Base-by-base conservation (phyloP, 108 stramenopile genomes). In the Skeletonema potamos region DNA sequence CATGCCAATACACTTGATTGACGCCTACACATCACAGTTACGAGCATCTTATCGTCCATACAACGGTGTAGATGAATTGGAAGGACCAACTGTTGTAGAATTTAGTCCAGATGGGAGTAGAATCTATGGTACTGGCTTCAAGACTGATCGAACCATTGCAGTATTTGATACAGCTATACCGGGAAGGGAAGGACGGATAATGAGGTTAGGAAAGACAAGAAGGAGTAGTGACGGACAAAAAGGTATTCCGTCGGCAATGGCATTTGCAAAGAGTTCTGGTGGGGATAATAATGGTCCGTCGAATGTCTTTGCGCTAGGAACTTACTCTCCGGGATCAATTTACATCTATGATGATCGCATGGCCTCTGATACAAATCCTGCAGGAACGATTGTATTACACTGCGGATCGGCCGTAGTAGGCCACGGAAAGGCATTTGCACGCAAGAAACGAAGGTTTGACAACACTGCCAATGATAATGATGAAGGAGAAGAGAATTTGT, bases 281-380 rank as follows among this genome's bases (percentile, higher is more conserved):
- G 74, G 60, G 6, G 68, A 57, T 37, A 2, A 34, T 15, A 10
- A 18, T 22, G 65, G 64, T 29, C 75, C 80, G 43, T 61, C 76
- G 2, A 85, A 86, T 67, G 51, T 94, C 2, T 73, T 94, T 54
- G 88, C 89, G 5, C 81, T 90, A 8, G 93, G 91, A 9, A 89
- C 93, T 1, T 94, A 90, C 62, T 84, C 93, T 11, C 92, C 92
- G 46, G 91, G 90, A 55, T 94, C 93, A 10, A 88, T 94, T 27
- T 94, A 92, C 55, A 59, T 94, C 6, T 94, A 92, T 44, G 93
- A 94, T 79, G 76, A 83, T 66, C 86, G 93, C 27, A 64, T 85
- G 60, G 43, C 64, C 3, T 32, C 81, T 17, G 54, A 72, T 27
- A 26, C 44, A 24, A 26, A 57, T 28, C 81, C 81, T 9, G 37